These are phyloP conservation scores for Solanum paucissectum DNA, from an alignment of 257 asterid genomes.

Conservation along the genomic window DNA sequence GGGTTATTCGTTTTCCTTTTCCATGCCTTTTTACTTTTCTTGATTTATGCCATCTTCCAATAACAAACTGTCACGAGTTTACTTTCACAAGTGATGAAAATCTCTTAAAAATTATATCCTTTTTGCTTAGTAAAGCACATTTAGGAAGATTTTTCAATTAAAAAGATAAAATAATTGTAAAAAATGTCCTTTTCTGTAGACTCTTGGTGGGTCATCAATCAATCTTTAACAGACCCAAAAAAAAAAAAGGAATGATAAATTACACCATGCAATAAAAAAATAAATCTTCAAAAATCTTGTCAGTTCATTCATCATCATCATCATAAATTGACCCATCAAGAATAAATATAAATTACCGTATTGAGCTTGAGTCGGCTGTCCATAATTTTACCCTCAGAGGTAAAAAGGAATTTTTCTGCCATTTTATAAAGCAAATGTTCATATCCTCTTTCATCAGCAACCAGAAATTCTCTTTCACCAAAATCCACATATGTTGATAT, in stretches of 20 bases:
- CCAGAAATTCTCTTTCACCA: constrained; percentile 75
- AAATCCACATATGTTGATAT: constrained; percentile 83
- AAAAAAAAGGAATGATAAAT: constrained; percentile 6
- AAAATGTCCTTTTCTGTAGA: constrained; percentile 4
- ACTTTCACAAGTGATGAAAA: background rate
- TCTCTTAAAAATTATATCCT: background rate
- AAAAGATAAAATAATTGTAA: background rate
- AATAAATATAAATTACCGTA: constrained; percentile 36
- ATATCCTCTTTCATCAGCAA: constrained; percentile 89
- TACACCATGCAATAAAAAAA: background rate
- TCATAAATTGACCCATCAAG: background rate
- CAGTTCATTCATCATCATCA: background rate
- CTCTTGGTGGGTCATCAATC: constrained; percentile 7
- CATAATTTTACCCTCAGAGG: constrained; percentile 44
- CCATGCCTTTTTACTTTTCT: background rate
- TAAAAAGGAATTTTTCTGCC: constrained; percentile 51
- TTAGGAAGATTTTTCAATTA: background rate
- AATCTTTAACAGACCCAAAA: constrained; percentile 24
- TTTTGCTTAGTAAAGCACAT: background rate
- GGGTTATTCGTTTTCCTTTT: background rate
- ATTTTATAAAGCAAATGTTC: constrained; percentile 71
- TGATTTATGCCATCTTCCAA: background rate
- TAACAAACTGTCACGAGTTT: background rate
- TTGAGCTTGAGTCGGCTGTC: constrained; percentile 70
- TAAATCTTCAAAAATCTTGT: constrained; percentile 5